Evolutionary conservation across 192 early-diverging fungal species (phyloP), one percentile per base, ranked within the genome.

Genomic region (Linnemannia exigua): DNA sequence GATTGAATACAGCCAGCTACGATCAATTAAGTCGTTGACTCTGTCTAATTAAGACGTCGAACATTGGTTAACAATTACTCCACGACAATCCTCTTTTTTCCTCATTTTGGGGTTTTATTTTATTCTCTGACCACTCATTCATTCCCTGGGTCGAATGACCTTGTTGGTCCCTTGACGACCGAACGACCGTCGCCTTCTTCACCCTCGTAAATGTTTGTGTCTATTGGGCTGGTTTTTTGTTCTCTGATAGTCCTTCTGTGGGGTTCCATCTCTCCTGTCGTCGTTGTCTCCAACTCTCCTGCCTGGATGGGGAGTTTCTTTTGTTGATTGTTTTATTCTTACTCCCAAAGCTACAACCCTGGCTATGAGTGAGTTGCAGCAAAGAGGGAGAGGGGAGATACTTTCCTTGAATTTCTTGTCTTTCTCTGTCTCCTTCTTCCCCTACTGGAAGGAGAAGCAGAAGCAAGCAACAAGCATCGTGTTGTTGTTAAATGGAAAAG

Each of bases 121-220:
- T n/a, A n/a, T n/a, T n/a, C n/a, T 9, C 41, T 44, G 41, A 3
- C 58, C 58, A 63, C 58, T 63, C 58, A 63, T 63, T 31, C 58
- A 61, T 61, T 61, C 28, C 58, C 12, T 16, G 58, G 58, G 58
- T 63, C 58, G 58, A 63, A 63, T 63, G 58, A 63, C 58, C 14
- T 58, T 5, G 6, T 61, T 61, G 54, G 54, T 28, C 54, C 54
- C 54, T 61, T 61, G 54, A 61, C 54, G 54, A 61, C 16, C 25
- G 9, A 31, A 16, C 12, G 14, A 28, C 22, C 25, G 28, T 50
- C 48, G 9, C 17, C 48, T 50, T 17, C 17, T 17, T 16, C 48
- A 50, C 9, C 17, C 48, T 50, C 48, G 41, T 44, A n/a, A n/a
- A n/a, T 46, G 12, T 46, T 12, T 46, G 48, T 50, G 14, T 50